phyloP scores from a whole-genome alignment of 495 filamentous ascomycete species.

The Trypethelium eluteriae region DNA sequence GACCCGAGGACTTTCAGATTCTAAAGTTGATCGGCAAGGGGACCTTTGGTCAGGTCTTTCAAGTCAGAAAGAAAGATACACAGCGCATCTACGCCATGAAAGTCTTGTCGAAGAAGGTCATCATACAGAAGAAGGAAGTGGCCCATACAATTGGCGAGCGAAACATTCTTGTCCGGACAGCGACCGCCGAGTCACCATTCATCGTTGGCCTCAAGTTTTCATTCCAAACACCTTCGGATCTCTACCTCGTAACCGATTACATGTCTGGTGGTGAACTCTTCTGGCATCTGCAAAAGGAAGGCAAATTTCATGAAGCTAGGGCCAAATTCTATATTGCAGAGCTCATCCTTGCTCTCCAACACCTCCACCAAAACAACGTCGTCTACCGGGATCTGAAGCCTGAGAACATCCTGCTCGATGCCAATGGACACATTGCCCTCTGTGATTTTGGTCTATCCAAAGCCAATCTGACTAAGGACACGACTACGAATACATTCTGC shows the following conservation, averaged over 20 bases:
- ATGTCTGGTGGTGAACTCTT: slow-evolving; percentile 99
- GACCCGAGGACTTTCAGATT: slow-evolving; percentile 94
- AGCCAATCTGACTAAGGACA: slow-evolving; percentile 89
- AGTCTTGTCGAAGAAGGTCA: slow-evolving; percentile 97
- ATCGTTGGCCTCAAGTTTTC: slow-evolving; percentile 98
- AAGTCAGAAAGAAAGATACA: slow-evolving; percentile 97
- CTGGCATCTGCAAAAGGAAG: slow-evolving; percentile 97
- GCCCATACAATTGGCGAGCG: slow-evolving; percentile 94
- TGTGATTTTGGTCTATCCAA: slow-evolving; percentile 93
- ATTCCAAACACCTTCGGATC: slow-evolving; percentile 93
- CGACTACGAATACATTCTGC: slow-evolving; percentile 98
- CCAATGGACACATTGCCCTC: slow-evolving; percentile 76
- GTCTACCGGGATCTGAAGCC: slow-evolving; percentile 91
- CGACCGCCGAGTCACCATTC: slow-evolving; percentile 91
- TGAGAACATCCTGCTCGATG: slow-evolving; percentile 77
- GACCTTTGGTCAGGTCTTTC: slow-evolving; percentile 99
- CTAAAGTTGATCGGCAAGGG: slow-evolving; percentile 93
- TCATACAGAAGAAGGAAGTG: slow-evolving; percentile 98
- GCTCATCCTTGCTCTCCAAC: slow-evolving; percentile 88
- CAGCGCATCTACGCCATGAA: slow-evolving; percentile 98
- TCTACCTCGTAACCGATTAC: slow-evolving; percentile 98
- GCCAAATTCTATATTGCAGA: slow-evolving; percentile 99
- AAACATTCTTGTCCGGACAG: slow-evolving; percentile 93
- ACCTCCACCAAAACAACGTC: slow-evolving; percentile 93
- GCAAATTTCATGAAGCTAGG: slow-evolving; percentile 85